A percentile compares a stretch with the other conserved stretches of the same genome.
Conservation (phyloP, 2,329 filamentous ascomycete genomes). For the Colletotrichum liriopes region DNA sequence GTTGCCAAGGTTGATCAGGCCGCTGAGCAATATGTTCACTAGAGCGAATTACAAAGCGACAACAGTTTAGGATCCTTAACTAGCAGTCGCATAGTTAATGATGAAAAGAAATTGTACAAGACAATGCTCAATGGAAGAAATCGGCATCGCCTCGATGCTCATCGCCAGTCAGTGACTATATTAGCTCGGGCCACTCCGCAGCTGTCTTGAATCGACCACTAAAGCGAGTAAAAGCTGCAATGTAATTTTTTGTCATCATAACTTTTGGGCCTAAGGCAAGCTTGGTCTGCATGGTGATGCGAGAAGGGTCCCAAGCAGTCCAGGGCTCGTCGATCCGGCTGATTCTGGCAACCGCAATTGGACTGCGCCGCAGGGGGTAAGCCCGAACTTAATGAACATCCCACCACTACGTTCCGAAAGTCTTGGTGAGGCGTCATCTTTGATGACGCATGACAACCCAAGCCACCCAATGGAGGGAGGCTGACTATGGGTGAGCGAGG, state of each 20-base stretch:
- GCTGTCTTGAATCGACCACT: too few species aligned
- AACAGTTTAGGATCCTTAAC: too few species aligned
- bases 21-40: too few species aligned
- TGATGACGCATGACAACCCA: constrained; percentile 14
- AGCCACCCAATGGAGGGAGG: not conserved
- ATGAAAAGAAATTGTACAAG: too few species aligned
- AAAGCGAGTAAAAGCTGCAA: not conserved
- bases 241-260: not conserved
- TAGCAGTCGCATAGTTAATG: too few species aligned
- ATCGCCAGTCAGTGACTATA: fast-evolving
- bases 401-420: constrained; percentile 3
- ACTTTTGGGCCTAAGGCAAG: too few species aligned
- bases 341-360: constrained; percentile 4
- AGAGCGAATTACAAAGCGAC: too few species aligned
- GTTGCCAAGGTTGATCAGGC: too few species aligned
- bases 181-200: not conserved
- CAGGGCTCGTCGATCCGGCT: constrained; percentile 27
- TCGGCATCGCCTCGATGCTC: not conserved
- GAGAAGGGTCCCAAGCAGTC: constrained; percentile 31
- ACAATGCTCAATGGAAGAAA: too few species aligned
- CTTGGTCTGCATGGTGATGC: constrained; percentile 34
- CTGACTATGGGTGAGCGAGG: not conserved
- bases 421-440: constrained; percentile 14
- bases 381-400: not conserved
- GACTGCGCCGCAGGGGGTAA: constrained; percentile 30